phyloP scores from a whole-genome alignment of 2,329 filamentous ascomycete species.

The Stemphylium beticola region DNA sequence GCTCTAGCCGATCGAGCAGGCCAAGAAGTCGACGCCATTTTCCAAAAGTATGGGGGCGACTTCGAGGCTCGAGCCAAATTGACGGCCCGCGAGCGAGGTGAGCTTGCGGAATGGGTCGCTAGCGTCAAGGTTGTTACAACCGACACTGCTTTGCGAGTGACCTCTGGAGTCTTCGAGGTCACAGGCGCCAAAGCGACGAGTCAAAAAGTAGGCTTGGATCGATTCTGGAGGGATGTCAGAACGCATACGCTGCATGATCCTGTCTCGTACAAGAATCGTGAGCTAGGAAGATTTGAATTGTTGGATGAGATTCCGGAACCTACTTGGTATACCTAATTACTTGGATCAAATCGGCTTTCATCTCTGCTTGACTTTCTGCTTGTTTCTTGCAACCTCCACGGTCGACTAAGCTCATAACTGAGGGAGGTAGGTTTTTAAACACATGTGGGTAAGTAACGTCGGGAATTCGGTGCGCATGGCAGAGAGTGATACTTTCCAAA shows the following conservation, averaged over 20 bases:
- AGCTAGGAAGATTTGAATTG: conserved; percentile 64
- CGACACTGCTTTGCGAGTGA: conserved; percentile 64
- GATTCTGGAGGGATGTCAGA: conserved; percentile 71
- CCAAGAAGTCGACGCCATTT: conserved; percentile 56
- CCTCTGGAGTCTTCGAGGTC: conserved; percentile 68
- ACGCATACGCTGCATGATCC: conserved; percentile 72
- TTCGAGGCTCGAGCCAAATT: conserved; percentile 52
- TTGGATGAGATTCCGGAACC: conserved; percentile 63
- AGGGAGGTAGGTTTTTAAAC: no score
- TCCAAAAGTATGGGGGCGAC: conserved; percentile 47
- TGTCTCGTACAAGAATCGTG: conserved; percentile 70
- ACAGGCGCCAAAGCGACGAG: conserved; percentile 66
- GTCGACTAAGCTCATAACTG: no score
- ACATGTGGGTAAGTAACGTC: no score
- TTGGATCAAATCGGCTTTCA: not conserved
- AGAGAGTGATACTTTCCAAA: no score
- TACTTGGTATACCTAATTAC: conserved; percentile 65
- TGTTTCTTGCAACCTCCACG: no score
- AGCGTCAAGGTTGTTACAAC: conserved; percentile 68
- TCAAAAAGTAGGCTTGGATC: conserved; percentile 65
- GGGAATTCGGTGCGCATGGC: no score
- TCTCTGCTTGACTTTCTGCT: no score
- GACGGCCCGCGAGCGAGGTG: conserved; percentile 61
- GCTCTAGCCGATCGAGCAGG: conserved; percentile 65
- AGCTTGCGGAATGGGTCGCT: conserved; percentile 67